Evolutionary conservation across 164 flowering plant genomes (phyloP), one percentile per base, ranked within the genome.

Genomic region (Sedum album): DNA sequence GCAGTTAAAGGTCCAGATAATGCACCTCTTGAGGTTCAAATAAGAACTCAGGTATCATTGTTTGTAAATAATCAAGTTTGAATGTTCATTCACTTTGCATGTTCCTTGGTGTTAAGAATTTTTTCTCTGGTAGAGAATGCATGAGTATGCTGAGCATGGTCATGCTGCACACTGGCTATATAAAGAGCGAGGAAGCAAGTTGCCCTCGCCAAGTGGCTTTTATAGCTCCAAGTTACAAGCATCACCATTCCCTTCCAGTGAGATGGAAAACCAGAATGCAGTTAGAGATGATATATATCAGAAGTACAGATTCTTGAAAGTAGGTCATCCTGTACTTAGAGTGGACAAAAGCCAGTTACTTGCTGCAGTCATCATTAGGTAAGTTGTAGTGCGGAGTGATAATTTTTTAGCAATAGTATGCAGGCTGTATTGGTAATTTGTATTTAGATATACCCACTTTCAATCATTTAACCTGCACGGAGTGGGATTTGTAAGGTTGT

Each of bases 131-230:
- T 66, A 93, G 98, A 82, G 84, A 72, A 93, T 93, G 98, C 98
- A 93, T 70, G 95, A 88, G 71, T 79, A 88, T 81, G 98, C 98
- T 67, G 98, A 93, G 75, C 91, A 86, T 80, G 98, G 98, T 65
- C 86, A 87, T 77, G 98, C 96, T 71, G 98, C 98, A 25, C 98
- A 93, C 72, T 93, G 98, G 98, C 95, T 93, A 69, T 93, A 93
- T 69, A 93, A 93, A 72, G 98, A 93, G 82, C 73, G 86, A 41
- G 96, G 78, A 65, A 82, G 67, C 75, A 73, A 74, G 60, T 71
- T 79, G 71, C 71, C 78, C 62, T 66, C 75, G 26, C 48, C 70
- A 41, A 64, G 70, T 69, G 62, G 67, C 48, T 26, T 49, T n/a
- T 72, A 66, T 76, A 83, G 81, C 69, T 69, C 86, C 31, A 75